Conservation (phyloP, 768 basidiomycete genomes). For the Pulveroboletus sp. region DNA sequence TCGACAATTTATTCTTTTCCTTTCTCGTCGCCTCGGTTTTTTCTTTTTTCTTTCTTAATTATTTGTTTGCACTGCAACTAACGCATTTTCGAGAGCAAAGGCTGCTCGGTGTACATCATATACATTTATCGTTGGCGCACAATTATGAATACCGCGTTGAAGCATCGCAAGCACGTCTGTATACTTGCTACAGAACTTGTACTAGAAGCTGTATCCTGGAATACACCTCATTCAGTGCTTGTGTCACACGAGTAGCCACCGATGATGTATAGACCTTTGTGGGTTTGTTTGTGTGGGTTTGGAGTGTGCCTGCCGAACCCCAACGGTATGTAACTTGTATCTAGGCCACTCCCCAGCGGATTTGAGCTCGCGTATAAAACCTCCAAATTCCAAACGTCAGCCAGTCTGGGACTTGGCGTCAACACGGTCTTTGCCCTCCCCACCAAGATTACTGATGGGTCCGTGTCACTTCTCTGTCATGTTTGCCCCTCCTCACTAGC, state of each 20-base stretch:
- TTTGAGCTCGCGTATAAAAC: slow-evolving; percentile 27
- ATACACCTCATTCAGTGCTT: background rate
- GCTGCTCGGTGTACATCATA: slow-evolving; percentile 17
- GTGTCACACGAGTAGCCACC: background rate
- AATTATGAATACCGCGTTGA: slow-evolving; percentile 3
- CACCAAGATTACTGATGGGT: slow-evolving; percentile 36
- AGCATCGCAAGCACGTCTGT: slow-evolving; percentile 4
- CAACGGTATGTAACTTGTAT: slow-evolving; percentile 18
- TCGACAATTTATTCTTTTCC: slow-evolving; percentile 3
- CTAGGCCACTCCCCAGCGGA: slow-evolving; percentile 24
- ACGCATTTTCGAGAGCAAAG: slow-evolving; percentile 13
- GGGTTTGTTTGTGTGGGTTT: slow-evolving; percentile 25
- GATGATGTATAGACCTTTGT: background rate
- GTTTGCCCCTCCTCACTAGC: background rate
- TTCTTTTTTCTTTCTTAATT: slow-evolving; percentile 4
- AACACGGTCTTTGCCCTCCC: slow-evolving; percentile 23
- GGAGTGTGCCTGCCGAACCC: slow-evolving; percentile 26
- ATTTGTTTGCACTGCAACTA: slow-evolving; percentile 13
- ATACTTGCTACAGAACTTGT: slow-evolving; percentile 21
- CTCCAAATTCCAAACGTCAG: slow-evolving; percentile 24
- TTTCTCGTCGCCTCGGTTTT: background rate
- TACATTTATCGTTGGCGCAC: slow-evolving; percentile 9
- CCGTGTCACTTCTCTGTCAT: slow-evolving; percentile 11
- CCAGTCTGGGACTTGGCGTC: slow-evolving; percentile 29
- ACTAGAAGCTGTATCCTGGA: slow-evolving; percentile 12